Evolutionary conservation across 2,329 filamentous ascomycete species (phyloP), one percentile per base, ranked within the genome.

Genomic region (Mycocentrospora acerina): DNA sequence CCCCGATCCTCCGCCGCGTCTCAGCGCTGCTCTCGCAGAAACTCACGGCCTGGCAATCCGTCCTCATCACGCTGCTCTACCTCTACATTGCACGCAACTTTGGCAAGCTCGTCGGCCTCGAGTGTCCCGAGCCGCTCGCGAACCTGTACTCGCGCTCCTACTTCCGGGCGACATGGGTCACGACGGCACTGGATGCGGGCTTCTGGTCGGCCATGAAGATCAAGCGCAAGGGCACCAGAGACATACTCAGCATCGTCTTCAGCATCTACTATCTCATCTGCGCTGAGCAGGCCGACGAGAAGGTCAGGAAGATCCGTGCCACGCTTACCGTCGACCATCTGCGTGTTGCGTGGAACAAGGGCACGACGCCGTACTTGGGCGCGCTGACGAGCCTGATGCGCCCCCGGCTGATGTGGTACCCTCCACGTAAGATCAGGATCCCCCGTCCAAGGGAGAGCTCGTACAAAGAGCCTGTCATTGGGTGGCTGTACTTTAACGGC

Each of bases 181-280:
- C 93, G 36, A 98, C 93, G 0, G 93, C 90, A 0, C 71, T 98
- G 44, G 93, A 98, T 58, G 93, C 93, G 5, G 93, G 93, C 2
- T 98, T 96, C 68, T 98, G 93, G 93, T 95, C 90, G 0, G 93
- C 93, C 24, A 98, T 98, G 93, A 85, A 83, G 57, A 90, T 98
- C 48, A 81, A 80, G 40, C 76, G 76, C 32, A 90, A 86, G 57
- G 90, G 87, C 81, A 54, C 95, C 28, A 79, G 90, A 26, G 90
- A 97, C 63, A 62, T 95, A 11, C 81, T 86, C 8, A 90, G 88
- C 61, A 76, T 97, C 14, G 73, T 88, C 31, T 97, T 96, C 67
- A 88, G 88, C 0, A 63, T 86, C 9, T 98, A 95, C 69, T 98
- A 98, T 65, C 76, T 98, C 48, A 79, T 97, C 37, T 89, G 90